Conservation (phyloP, 2,329 filamentous ascomycete genomes). For the Aureobasidium musti region DNA sequence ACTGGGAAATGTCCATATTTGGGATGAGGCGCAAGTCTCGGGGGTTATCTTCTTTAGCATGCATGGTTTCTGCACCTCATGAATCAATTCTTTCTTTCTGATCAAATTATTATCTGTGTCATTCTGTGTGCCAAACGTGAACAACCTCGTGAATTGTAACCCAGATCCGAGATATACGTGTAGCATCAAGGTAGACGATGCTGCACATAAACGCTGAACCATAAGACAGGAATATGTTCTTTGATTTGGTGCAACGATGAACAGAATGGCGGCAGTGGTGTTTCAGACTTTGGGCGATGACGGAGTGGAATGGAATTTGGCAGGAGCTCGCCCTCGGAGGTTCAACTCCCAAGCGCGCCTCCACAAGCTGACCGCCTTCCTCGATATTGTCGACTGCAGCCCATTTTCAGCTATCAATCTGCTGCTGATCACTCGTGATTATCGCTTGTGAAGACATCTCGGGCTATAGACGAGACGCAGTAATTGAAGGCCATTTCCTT, state of each 20-base stretch:
- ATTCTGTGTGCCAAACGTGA: background rate
- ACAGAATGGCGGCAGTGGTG: background rate
- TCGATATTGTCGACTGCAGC: background rate
- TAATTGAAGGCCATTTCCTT: background rate
- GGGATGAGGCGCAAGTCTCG: conserved; percentile 24
- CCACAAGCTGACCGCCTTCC: conserved; percentile 27
- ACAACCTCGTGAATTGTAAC: background rate
- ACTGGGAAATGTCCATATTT: background rate
- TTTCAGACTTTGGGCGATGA: conserved; percentile 11
- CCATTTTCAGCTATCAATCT: background rate
- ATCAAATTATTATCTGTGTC: background rate
- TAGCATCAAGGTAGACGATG: background rate
- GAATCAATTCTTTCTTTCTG: background rate
- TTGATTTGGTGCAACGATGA: conserved; percentile 3
- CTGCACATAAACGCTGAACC: conserved; percentile 7
- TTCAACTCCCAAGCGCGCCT: background rate
- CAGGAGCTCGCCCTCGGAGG: background rate
- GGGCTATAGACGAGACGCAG: background rate
- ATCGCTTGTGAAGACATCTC: background rate
- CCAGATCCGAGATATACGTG: background rate
- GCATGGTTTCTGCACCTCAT: conserved; percentile 4
- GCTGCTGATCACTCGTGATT: conserved; percentile 8
- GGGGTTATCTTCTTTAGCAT: background rate
- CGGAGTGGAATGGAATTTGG: conserved; percentile 14
- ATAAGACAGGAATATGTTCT: background rate